Conservation (phyloP, 2,329 filamentous ascomycete species). For the Paraphaeosphaeria sporulosa region DNA sequence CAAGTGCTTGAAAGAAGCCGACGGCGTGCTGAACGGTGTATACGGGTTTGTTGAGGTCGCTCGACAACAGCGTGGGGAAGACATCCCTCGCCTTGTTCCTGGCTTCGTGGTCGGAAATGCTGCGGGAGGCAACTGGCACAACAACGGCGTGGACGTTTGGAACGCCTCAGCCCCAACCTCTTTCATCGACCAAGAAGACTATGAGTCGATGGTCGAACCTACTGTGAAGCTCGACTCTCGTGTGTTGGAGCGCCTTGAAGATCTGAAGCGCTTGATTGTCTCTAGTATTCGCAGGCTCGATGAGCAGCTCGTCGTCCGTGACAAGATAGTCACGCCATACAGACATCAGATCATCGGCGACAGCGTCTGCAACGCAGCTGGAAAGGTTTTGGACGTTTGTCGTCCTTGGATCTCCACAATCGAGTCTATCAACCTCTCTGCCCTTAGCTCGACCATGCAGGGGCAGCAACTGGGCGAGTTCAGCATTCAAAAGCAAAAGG, state of each 20-base stretch:
- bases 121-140: constrained; percentile 86
- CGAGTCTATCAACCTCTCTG: constrained; percentile 88
- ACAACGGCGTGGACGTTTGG: constrained; percentile 68
- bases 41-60: constrained; percentile 97
- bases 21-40: constrained; percentile 91
- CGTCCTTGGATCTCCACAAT: constrained; percentile 88
- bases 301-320: constrained; percentile 77
- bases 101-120: constrained; percentile 90
- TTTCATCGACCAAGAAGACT: constrained; percentile 86
- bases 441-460: constrained; percentile 78
- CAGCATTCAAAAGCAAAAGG: constrained; percentile 85
- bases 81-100: constrained; percentile 89
- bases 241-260: constrained; percentile 82
- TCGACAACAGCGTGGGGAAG: constrained; percentile 88
- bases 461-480: constrained; percentile 89
- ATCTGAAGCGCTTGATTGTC: constrained; percentile 84
- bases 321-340: constrained; percentile 81
- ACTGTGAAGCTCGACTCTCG: constrained; percentile 76
- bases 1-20: constrained; percentile 96
- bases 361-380: constrained; percentile 78
- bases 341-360: constrained; percentile 84
- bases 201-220: constrained; percentile 76
- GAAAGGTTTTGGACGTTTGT: constrained; percentile 85
- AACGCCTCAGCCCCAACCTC: constrained; percentile 72
- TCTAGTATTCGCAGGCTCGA: constrained; percentile 86